Conservation (phyloP, 2,329 filamentous ascomycete species). For the Paecilomyces niveus region DNA sequence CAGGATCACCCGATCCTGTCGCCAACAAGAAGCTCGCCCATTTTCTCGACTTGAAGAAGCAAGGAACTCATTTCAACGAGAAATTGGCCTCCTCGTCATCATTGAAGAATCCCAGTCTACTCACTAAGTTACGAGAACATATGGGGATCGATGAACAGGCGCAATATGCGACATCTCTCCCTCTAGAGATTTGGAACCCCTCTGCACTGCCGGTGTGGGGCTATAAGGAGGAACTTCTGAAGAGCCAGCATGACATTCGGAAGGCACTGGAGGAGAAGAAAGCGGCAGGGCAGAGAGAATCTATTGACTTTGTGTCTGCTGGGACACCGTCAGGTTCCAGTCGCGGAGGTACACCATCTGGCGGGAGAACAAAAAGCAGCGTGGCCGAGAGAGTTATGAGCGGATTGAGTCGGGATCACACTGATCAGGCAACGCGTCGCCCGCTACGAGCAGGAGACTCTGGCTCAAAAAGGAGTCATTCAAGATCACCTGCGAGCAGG, state of each 20-base stretch:
- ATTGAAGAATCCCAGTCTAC: slow-evolving; percentile 52
- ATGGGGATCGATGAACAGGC: slow-evolving; percentile 47
- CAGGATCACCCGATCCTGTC: slow-evolving; percentile 36
- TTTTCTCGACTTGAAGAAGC: slow-evolving; percentile 55
- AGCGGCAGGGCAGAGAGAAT: slow-evolving; percentile 23
- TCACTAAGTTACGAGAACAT: slow-evolving; percentile 52
- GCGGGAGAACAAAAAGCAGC: slow-evolving; percentile 9
- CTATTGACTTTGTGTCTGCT: slow-evolving; percentile 34
- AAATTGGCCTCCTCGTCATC: slow-evolving; percentile 51
- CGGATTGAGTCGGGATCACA: slow-evolving; percentile 12
- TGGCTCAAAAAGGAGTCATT: slow-evolving; percentile 4
- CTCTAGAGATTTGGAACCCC: slow-evolving; percentile 34
- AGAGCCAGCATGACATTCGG: slow-evolving; percentile 32
- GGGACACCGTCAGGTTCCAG: slow-evolving; percentile 18
- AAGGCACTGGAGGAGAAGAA: slow-evolving; percentile 28
- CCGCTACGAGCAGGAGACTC: background rate
- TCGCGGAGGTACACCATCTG: slow-evolving; percentile 8
- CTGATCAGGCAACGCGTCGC: slow-evolving; percentile 3
- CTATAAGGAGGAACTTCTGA: slow-evolving; percentile 41
- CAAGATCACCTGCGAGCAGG: slow-evolving; percentile 9
- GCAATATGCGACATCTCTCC: slow-evolving; percentile 48
- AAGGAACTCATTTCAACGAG: slow-evolving; percentile 58
- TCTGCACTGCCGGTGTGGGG: slow-evolving; percentile 34
- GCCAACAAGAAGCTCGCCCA: slow-evolving; percentile 52
- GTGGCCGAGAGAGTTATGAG: slow-evolving; percentile 18